Conservation (phyloP, 208 protist species). For the Tritrichomonas foetus region DNA sequence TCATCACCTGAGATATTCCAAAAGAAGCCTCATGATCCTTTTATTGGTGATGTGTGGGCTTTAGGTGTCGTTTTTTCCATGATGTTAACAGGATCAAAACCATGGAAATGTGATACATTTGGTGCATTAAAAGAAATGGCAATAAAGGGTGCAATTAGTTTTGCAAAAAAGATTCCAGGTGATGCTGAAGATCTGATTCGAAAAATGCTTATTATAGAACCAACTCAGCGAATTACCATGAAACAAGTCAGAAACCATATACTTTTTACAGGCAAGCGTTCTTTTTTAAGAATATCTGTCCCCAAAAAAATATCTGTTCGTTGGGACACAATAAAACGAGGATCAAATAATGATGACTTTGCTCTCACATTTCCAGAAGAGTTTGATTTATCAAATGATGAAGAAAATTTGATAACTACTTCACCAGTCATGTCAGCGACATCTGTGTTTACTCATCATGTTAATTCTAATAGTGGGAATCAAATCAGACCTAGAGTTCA, state of each 20-base stretch:
- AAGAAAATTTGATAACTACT: too few relatives aligned
- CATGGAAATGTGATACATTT: background rate
- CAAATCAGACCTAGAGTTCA: too few relatives aligned
- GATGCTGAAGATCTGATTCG: background rate
- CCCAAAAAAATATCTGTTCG: too few relatives aligned
- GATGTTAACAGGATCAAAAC: background rate
- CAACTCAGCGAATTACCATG: background rate
- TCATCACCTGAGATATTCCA: slow-evolving; percentile 19
- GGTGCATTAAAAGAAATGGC: background rate
- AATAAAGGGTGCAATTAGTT: background rate
- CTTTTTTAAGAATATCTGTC: too few relatives aligned
- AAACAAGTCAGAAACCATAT: background rate
- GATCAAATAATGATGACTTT: too few relatives aligned
- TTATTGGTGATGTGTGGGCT: background rate
- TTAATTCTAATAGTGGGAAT: too few relatives aligned
- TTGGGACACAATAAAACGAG: too few relatives aligned
- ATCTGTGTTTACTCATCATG: too few relatives aligned
- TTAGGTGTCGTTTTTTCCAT: background rate
- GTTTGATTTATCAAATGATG: too few relatives aligned
- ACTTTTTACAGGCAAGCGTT: background rate
- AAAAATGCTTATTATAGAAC: background rate
- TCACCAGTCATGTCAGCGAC: too few relatives aligned
- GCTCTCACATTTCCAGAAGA: too few relatives aligned
- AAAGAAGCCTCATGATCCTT: background rate
- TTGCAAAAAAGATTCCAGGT: background rate